phyloP scores from a whole-genome alignment of 108 stramenopile genomes.

The Fragilariopsis cylindrus region DNA sequence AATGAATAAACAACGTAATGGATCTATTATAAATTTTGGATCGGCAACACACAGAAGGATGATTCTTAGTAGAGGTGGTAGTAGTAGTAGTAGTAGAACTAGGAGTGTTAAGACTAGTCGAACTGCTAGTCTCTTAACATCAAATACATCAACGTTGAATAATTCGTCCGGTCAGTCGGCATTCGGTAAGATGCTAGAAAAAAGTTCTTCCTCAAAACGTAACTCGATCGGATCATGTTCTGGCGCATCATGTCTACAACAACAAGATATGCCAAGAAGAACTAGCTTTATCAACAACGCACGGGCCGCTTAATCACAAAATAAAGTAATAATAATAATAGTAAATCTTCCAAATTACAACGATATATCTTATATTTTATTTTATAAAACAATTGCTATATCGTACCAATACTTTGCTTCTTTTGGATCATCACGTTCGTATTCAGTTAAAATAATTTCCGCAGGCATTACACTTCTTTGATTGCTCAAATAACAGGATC shows the following conservation, averaged over 20 bases:
- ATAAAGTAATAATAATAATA: neutral
- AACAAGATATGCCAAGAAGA: neutral
- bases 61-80: too few species aligned
- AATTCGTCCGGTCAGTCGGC: neutral
- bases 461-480: too few species aligned
- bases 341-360: too few species aligned
- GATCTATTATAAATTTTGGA: neutral
- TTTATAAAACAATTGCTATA: neutral
- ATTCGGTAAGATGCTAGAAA: neutral
- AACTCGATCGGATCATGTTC: neutral
- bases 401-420: constrained; percentile 17
- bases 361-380: neutral
- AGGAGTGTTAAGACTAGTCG: neutral
- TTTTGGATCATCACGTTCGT: constrained; percentile 12
- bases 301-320: neutral
- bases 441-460: neutral
- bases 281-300: neutral
- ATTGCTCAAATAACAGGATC: too few species aligned
- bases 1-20: neutral
- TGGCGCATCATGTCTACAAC: neutral
- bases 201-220: too few species aligned
- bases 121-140: neutral
- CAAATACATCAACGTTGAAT: neutral
- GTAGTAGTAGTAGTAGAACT: neutral
- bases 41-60: too few species aligned